A percentile compares a stretch with the other conserved stretches of the same genome.
Evolutionary conservation across 2,329 filamentous ascomycete genomes (phyloP).

Genomic region (Stenocarpella maydis): DNA sequence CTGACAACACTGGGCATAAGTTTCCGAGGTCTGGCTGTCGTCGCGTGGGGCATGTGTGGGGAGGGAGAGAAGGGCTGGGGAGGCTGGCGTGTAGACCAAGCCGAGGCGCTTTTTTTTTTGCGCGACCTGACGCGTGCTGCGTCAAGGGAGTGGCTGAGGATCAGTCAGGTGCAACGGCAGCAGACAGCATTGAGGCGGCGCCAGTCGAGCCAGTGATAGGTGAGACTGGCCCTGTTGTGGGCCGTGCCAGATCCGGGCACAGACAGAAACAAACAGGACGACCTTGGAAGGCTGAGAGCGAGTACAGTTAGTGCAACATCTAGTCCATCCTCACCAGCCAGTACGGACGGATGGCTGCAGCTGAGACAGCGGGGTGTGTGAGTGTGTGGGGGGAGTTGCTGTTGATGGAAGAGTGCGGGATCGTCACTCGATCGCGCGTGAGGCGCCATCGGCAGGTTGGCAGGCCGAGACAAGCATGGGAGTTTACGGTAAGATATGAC

Average conservation of each 20-base stretch:
- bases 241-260: neutral
- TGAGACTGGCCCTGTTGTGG: neutral
- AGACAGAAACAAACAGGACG: neutral
- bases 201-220: neutral
- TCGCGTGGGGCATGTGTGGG: neutral
- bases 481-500: neutral
- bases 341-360: constrained; percentile 25
- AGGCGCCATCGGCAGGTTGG: neutral
- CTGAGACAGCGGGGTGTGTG: constrained; percentile 33
- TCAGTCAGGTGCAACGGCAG: constrained; percentile 28
- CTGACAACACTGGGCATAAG: constrained; percentile 27
- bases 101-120: neutral
- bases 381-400: no score
- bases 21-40: constrained; percentile 17
- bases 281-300: constrained; percentile 27
- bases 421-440: neutral
- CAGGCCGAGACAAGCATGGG: neutral
- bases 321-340: no score
- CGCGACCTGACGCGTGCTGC: constrained; percentile 14
- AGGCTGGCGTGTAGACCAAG: neutral
- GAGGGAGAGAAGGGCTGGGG: no score
- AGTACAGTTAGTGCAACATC: no score
- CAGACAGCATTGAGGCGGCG: neutral
- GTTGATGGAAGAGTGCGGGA: neutral
- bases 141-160: constrained; percentile 25